Base-by-base conservation (phyloP, 306 rosid species). In the Cicer pinnatifidum region DNA sequence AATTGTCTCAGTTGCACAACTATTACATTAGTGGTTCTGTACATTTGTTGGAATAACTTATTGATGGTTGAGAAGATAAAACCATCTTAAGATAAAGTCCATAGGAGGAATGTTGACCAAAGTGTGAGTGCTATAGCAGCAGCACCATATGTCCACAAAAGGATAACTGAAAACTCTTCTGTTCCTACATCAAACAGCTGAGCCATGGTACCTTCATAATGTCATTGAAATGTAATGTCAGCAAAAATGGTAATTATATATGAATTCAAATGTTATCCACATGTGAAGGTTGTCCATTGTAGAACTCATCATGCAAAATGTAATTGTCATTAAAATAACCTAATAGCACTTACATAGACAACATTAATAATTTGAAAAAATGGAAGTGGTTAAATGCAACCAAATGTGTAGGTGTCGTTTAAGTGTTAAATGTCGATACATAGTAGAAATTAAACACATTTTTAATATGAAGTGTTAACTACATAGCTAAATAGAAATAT, bases 181-280 rank as follows among this genome's bases (percentile, higher is more conserved):
- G 87, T 90, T 8, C 83, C 98, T n/a, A 86, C 96, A 1, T 86
- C 92, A 75, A 86, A 92, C 9, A 89, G 83, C 48, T 92, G 97
- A 11, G 91, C 82, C 91, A 92, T 90, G 8, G 97, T 90, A 11
- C 98, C 96, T 90, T 71, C 69, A 68, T 58, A 17, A 43, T 66
- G 1, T 9, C 73, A 67, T 66, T 53, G 10, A 38, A 72, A 16
- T 38, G 8, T 38, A 4, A 62, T 17, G 11, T 74, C 33, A 62
- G 43, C 9, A 58, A 58, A 39, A 43, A 72, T 51, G 41, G 9
- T 56, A 8, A 33, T 9, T 17, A 43, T 11, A 35, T 35, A 11
- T 28, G 35, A 3, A 28, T 4, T 28, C 35, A 28, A 28, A 28
- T 3, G 35, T 28, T 28, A 3, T 3, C 35, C 35, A 28, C 35